Evolutionary conservation across 2,329 filamentous ascomycete genomes (phyloP).

Genomic region (Calonectria honghensis): DNA sequence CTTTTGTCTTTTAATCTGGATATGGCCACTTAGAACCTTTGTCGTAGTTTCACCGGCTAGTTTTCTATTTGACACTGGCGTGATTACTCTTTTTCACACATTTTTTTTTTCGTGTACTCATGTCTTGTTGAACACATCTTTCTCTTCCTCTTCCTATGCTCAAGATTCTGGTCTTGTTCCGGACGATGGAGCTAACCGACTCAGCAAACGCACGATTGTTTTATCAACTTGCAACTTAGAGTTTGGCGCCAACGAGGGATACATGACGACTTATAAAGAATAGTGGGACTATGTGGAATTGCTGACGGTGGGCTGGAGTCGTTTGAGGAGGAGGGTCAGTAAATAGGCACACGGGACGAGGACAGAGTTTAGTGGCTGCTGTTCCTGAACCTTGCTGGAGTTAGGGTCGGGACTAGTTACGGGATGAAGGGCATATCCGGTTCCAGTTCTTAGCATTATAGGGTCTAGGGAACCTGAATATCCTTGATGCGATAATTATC

Average conservation of each 20-base stretch:
- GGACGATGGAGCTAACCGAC: not conserved
- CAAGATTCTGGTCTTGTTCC: not conserved
- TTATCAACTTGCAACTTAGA: not conserved
- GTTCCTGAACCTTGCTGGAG: slow-evolving; percentile 1
- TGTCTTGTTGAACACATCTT: too few relatives aligned
- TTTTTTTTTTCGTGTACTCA: too few relatives aligned
- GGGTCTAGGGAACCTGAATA: not conserved
- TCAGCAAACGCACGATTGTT: not conserved
- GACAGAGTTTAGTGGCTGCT: not conserved
- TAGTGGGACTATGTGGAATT: not conserved
- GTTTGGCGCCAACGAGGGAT: not conserved
- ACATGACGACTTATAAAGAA: not conserved
- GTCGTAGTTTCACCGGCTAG: too few relatives aligned
- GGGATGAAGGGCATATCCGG: not conserved
- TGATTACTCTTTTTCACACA: too few relatives aligned
- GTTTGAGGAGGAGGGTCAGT: not conserved
- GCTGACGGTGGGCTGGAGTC: not conserved
- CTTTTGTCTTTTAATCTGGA: not conserved
- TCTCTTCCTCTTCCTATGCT: too few relatives aligned
- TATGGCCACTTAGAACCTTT: not conserved
- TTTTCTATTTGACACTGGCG: too few relatives aligned
- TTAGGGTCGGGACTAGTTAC: not conserved
- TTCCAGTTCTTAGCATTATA: not conserved
- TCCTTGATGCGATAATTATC: not conserved
- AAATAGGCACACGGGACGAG: not conserved